Percentiles rank a stretch among this genome's conserved stretches.
Evolutionary conservation across 371 early-diverging fungal genomes (phyloP).

Genomic region (Nematocida minor): DNA sequence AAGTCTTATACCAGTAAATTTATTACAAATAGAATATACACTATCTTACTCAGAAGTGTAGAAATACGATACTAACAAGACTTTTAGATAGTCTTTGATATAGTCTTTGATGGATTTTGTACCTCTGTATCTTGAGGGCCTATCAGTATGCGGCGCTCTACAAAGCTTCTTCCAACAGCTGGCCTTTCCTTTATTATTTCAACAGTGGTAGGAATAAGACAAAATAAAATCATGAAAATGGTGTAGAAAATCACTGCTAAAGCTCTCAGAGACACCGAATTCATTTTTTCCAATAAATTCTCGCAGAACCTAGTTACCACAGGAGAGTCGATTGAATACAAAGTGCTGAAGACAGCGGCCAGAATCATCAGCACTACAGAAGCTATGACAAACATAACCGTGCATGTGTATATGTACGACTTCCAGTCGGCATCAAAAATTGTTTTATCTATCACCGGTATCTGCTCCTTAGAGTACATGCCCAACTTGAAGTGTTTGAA

Average conservation of each 20-base stretch:
- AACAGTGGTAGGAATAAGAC: not conserved
- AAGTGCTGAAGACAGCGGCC: not conserved
- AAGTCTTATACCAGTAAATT: too few relatives aligned
- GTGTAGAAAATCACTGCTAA: not conserved
- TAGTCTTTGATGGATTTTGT: too few relatives aligned
- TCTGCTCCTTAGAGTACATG: not conserved
- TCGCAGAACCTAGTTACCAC: not conserved
- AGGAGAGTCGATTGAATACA: not conserved
- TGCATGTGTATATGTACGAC: not conserved
- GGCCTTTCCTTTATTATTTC: not conserved
- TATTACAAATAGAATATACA: too few relatives aligned
- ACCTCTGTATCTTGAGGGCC: too few relatives aligned
- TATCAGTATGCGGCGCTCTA: too few relatives aligned
- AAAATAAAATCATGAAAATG: not conserved
- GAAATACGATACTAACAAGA: too few relatives aligned
- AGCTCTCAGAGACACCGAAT: not conserved
- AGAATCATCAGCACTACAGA: not conserved
- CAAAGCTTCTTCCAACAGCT: not conserved
- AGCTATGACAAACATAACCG: not conserved
- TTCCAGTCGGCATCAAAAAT: not conserved
- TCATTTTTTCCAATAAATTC: not conserved
- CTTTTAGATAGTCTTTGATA: too few relatives aligned
- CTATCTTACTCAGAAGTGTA: too few relatives aligned
- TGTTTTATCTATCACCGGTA: not conserved
- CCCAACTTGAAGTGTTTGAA: not conserved